phyloP scores from a whole-genome alignment of 1,139 yeast species.

The Taphrina deformans region DNA sequence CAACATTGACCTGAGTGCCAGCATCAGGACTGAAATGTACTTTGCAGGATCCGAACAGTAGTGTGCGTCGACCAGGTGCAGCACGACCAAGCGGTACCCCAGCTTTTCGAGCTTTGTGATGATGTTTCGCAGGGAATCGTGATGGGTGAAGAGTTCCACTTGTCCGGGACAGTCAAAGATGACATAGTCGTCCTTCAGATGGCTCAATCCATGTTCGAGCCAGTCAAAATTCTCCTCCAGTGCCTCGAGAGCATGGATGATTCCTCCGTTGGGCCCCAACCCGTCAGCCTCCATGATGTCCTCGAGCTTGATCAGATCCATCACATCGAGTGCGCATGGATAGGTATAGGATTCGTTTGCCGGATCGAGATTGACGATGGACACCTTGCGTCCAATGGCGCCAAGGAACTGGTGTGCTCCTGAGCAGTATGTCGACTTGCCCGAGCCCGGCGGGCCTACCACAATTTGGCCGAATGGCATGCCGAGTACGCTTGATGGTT shows the following conservation, averaged over 20 bases:
- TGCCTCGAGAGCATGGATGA: slow-evolving; percentile 79
- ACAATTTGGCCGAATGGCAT: slow-evolving; percentile 51
- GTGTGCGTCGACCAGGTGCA: slow-evolving; percentile 81
- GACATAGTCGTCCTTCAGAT: slow-evolving; percentile 59
- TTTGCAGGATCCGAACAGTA: slow-evolving; percentile 86
- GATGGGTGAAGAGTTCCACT: slow-evolving; percentile 90
- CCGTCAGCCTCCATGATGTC: slow-evolving; percentile 97
- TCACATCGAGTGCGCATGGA: slow-evolving; percentile 80
- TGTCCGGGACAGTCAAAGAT: slow-evolving; percentile 94
- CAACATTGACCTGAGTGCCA: slow-evolving; percentile 88
- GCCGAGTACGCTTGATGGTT: not conserved
- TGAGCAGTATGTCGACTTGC: slow-evolving; percentile 90
- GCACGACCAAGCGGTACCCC: slow-evolving; percentile 71
- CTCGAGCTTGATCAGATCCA: slow-evolving; percentile 84
- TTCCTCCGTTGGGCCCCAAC: slow-evolving; percentile 93
- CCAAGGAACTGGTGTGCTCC: slow-evolving; percentile 89
- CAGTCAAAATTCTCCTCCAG: slow-evolving; percentile 56
- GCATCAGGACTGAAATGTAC: slow-evolving; percentile 76
- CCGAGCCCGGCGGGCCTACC: slow-evolving; percentile 97
- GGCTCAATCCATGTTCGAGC: slow-evolving; percentile 85
- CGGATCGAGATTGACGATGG: slow-evolving; percentile 85
- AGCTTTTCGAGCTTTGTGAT: slow-evolving; percentile 63
- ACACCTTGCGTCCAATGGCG: slow-evolving; percentile 87
- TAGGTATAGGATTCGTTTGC: slow-evolving; percentile 86
- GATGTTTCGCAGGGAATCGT: slow-evolving; percentile 72